Evolutionary conservation across 345 rosid species (phyloP).

Genomic region (Eucalyptus cladocalyx): DNA sequence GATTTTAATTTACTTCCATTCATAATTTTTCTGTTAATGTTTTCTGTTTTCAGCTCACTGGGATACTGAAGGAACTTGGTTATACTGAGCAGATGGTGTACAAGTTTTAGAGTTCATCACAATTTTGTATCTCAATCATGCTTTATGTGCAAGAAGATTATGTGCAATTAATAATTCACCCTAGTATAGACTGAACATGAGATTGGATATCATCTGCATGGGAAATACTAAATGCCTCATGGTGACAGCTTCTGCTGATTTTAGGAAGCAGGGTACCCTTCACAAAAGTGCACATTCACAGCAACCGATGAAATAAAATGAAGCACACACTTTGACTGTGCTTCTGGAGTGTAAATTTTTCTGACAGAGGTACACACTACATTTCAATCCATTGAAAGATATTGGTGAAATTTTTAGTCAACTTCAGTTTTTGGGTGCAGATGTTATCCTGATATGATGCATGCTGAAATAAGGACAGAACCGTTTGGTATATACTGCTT

Average conservation of each 20-base stretch:
- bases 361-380: not conserved
- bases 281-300: not conserved
- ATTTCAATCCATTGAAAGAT: not conserved
- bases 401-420: not conserved
- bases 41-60: constrained; percentile 44
- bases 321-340: not conserved
- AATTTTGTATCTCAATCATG: not conserved
- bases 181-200: not conserved
- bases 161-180: not conserved
- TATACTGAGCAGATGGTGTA: constrained; percentile 87
- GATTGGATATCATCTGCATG: not conserved
- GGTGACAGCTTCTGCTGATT: not conserved
- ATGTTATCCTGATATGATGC: not conserved
- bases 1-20: not conserved
- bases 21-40: not conserved
- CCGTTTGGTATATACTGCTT: not conserved
- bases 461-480: not conserved
- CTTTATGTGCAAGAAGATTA: not conserved
- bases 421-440: not conserved
- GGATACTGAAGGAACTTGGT: constrained; percentile 79
- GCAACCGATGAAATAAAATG: not conserved
- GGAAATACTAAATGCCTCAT: not conserved
- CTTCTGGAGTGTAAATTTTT: not conserved
- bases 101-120: constrained; percentile 44
- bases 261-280: not conserved